Base-by-base conservation (phyloP, 202 grass and related monocot genomes). In the Setaria italica region DNA sequence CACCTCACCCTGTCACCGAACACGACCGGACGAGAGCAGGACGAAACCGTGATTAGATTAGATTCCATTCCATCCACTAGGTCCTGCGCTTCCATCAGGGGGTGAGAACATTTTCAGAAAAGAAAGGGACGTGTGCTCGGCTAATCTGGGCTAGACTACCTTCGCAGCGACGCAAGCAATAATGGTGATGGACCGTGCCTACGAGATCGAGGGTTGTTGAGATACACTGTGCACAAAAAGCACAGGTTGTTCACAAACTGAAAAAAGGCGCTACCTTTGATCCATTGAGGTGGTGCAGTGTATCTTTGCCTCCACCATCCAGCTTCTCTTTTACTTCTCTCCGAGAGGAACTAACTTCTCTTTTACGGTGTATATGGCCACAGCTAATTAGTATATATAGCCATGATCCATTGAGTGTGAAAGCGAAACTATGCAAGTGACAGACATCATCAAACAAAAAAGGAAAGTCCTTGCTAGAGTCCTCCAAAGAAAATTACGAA, bases 91-190 rank as follows among this genome's bases (percentile, higher is more conserved):
- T 57, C n/a, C 25, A 33, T 54, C 30, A 14, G 9, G 72, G 13
- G 9, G 49, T 32, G 20, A 32, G 45, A 72, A 39, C 48, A 4
- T 46, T 46, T 71, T 19, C 53, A 32, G 57, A 50, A 50, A 20
- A 16, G 45, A 53, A 63, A 53, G 32, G 25, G 54, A 37, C 39
- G 39, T 64, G 34, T 83, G 79, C 81, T 74, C 37, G 43, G 56
- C 57, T 51, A 63, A 83, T 50, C 55, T 13, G 42, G 80, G 59
- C 25, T 47, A 49, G 19, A 43, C 21, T 46, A 43, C 56, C 39
- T 71, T 62, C 2, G 16, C 29, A 62, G 4, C 80, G 32, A 20
- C 43, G 53, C 16, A 6, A 30, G 35, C 65, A 60, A 41, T 14
- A 48, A 32, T 21, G 20, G 9, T 46, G 67, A 21, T 9, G 19